Evolutionary conservation across 2,329 filamentous ascomycete genomes (phyloP), one percentile per base, ranked within the genome.

Genomic region (Tricladium varicosporioides): DNA sequence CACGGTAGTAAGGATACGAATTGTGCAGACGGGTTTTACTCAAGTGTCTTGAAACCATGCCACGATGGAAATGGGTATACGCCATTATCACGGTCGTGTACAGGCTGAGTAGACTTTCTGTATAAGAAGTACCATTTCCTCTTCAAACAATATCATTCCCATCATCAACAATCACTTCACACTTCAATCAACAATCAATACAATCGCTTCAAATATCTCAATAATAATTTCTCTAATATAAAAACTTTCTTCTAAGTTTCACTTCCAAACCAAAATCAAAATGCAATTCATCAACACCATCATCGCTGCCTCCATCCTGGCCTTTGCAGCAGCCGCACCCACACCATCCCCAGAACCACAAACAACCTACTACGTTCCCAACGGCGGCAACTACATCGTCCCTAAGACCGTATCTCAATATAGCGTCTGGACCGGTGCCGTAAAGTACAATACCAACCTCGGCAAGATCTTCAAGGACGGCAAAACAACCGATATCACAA

Each of bases 401-500:
- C 51, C 51, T 18, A 45, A 14, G 16, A 36, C 31, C n/a, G 16
- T 43, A 9, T 53, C 51, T 40, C 51, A 46, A 47, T 53, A 53
- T 18, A 16, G 14, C 14, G 43, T 47, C 40, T 53, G 36, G 51
- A 53, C 36, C n/a, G 51, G 51, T 14, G 51, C 51, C 14, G 19
- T 45, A n/a, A 16, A 44, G 18, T 53, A 45, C 42, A 46, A 46
- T 40, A 32, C 51, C 22, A 33, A 14, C 36, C n/a, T 31, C 51
- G 51, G 51, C 51, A 31, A 45, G 36, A 47, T 53, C 43, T 45
- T 31, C 36, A 53, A 53, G 18, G 32, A 53, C 51, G 51, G 51
- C 31, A 18, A 18, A 15, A 27, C 36, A 13, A 45, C 53, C 51
- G 64, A 67, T 56, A 61, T 63, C 49, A 65, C 63, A 33, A 63